A percentile compares a stretch with the other conserved stretches of the same genome.
phyloP scores from a whole-genome alignment of 441 rosid genomes.

The Lepidium campestre region DNA sequence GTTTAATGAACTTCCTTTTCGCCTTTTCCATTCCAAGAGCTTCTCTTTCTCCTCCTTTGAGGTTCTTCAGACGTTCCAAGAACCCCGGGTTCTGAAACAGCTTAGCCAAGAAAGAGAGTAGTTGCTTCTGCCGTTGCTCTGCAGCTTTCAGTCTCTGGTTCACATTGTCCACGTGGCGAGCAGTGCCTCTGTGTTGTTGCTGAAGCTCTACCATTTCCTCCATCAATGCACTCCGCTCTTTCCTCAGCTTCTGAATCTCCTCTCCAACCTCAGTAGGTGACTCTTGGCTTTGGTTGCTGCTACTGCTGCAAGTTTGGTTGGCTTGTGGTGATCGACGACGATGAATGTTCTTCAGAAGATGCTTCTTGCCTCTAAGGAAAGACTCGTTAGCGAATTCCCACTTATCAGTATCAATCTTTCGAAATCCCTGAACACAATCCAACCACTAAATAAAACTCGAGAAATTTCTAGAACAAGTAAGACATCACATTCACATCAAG shows the following conservation, averaged over 20 bases:
- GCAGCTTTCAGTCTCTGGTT: conserved; percentile 65
- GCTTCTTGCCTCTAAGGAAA: conserved; percentile 70
- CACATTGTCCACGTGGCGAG: conserved; percentile 42
- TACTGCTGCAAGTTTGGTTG: conserved; percentile 34
- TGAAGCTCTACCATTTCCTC: conserved; percentile 76
- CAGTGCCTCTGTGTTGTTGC: conserved; percentile 56
- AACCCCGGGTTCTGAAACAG: conserved; percentile 63
- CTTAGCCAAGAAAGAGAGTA: conserved; percentile 77
- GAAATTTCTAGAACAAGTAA: conserved; percentile 12
- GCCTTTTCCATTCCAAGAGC: conserved; percentile 36
- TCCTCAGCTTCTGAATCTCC: conserved; percentile 65
- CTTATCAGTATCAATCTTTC: conserved; percentile 71
- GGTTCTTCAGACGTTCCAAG: conserved; percentile 44
- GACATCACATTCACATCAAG: conserved; percentile 9
- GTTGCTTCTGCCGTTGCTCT: conserved; percentile 70
- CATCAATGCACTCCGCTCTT: conserved; percentile 56
- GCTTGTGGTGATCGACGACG: conserved; percentile 66
- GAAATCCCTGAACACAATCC: conserved; percentile 72
- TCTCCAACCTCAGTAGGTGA: conserved; percentile 46
- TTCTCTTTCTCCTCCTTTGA: conserved; percentile 38
- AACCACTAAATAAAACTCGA: conserved; percentile 30
- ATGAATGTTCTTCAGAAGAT: conserved; percentile 72
- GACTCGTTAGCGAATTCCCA: conserved; percentile 93
- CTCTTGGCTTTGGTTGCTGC: conserved; percentile 32
- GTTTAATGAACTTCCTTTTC: conserved; percentile 58